phyloP scores from a whole-genome alignment of 768 basidiomycete genomes.

The Grammothele lineata region DNA sequence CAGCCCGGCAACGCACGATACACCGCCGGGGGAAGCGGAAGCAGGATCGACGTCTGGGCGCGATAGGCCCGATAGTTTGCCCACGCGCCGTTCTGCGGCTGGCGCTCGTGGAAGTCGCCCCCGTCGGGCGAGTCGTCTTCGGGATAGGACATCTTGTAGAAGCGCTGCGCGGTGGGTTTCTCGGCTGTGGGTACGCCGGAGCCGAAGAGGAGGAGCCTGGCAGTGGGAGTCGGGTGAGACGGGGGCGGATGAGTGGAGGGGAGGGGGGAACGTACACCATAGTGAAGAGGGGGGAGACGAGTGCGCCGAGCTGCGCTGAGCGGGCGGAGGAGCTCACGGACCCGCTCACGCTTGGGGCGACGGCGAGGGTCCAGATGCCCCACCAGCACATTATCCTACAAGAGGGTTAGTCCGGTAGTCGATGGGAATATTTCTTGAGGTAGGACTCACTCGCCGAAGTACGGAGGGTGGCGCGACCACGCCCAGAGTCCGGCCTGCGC shows the following conservation, averaged over 20 bases:
- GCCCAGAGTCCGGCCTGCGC: slow-evolving; percentile 46
- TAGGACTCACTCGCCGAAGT: slow-evolving; percentile 60
- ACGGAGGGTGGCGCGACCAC: slow-evolving; percentile 64
- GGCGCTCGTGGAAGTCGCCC: slow-evolving; percentile 2
- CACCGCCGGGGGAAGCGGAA: slow-evolving; percentile 54
- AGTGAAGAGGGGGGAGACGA: slow-evolving; percentile 63
- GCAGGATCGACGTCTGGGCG: slow-evolving; percentile 50
- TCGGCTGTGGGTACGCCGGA: slow-evolving; percentile 70
- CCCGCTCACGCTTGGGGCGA: slow-evolving; percentile 50
- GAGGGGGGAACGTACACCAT: slow-evolving; percentile 41
- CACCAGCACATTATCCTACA: slow-evolving; percentile 58
- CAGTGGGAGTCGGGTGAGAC: slow-evolving; percentile 56
- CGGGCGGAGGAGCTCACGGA: slow-evolving; percentile 36
- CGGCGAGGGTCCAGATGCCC: slow-evolving; percentile 58
- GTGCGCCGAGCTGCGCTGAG: slow-evolving; percentile 54
- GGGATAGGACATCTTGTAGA: slow-evolving; percentile 46
- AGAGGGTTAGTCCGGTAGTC: neutral
- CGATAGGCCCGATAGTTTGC: slow-evolving; percentile 53
- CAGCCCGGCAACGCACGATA: slow-evolving; percentile 48
- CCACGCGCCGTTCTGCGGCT: slow-evolving; percentile 35
- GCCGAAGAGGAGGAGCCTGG: slow-evolving; percentile 56
- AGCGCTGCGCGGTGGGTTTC: slow-evolving; percentile 59
- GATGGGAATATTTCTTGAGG: neutral
- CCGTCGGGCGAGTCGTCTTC: slow-evolving; percentile 30
- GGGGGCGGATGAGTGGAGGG: slow-evolving; percentile 55